Percentiles rank a stretch among this genome's conserved stretches.
phyloP scores from a whole-genome alignment of 2,329 filamentous ascomycete species.

The Colletotrichum sp. region DNA sequence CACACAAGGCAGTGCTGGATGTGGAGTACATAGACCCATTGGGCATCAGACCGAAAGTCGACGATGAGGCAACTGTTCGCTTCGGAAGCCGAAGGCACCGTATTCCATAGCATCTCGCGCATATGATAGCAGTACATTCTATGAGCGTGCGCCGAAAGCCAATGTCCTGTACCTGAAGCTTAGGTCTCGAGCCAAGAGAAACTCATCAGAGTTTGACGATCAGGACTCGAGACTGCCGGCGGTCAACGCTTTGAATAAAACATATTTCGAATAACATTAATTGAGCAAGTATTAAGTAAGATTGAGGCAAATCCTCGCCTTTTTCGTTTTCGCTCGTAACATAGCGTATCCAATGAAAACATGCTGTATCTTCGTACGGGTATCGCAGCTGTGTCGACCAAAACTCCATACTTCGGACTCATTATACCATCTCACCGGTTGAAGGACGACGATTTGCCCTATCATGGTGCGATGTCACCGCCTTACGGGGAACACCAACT shows the following conservation, averaged over 20 bases:
- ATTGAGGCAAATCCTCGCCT: not conserved
- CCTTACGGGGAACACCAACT: conserved; percentile 3
- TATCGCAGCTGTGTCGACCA: not conserved
- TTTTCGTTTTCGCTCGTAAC: not conserved
- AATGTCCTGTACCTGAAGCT: not conserved
- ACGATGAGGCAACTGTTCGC: not conserved
- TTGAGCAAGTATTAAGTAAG: not conserved
- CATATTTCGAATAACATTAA: not conserved
- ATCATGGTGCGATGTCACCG: not conserved
- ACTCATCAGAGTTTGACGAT: not conserved
- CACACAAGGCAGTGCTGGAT: conserved; percentile 3
- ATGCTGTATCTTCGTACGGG: not conserved
- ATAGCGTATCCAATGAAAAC: not conserved
- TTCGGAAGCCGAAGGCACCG: not conserved
- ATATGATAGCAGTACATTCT: not conserved
- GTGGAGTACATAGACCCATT: not conserved
- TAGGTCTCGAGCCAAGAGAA: not conserved
- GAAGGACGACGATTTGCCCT: not conserved
- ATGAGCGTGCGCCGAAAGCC: not conserved
- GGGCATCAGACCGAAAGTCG: not conserved
- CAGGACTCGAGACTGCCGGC: not conserved
- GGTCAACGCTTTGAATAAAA: not conserved
- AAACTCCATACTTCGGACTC: not conserved
- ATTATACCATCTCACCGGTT: not conserved
- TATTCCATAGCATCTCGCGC: not conserved